phyloP scores from a whole-genome alignment of 371 early-diverging fungal genomes.

The Lichtheimia hyalospora region DNA sequence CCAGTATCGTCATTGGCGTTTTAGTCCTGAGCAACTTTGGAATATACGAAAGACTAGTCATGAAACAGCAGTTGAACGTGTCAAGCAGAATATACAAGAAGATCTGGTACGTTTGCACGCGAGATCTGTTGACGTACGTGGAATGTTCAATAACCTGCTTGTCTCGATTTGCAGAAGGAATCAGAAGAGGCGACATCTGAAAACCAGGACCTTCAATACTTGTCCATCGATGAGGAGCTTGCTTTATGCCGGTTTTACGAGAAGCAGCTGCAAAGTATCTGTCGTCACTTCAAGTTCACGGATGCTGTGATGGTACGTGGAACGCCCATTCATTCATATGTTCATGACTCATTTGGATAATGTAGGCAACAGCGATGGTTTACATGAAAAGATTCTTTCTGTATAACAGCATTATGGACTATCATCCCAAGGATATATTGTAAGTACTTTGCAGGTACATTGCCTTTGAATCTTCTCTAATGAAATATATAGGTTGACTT shows the following conservation, averaged over 20 bases:
- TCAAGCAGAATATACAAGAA: slow-evolving; percentile 50
- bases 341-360: background rate
- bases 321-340: background rate
- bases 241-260: slow-evolving; percentile 51
- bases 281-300: slow-evolving; percentile 51
- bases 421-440: slow-evolving; percentile 85
- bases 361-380: slow-evolving; percentile 83
- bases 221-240: slow-evolving; percentile 55
- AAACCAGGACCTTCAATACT: slow-evolving; percentile 31
- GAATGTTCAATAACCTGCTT: background rate
- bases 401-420: slow-evolving; percentile 84
- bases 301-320: slow-evolving; percentile 54
- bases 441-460: slow-evolving; percentile 22
- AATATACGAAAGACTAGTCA: slow-evolving; percentile 64
- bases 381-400: slow-evolving; percentile 93
- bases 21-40: slow-evolving; percentile 55
- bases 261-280: slow-evolving; percentile 32
- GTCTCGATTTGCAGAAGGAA: background rate
- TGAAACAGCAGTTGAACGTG: slow-evolving; percentile 56
- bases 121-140: too few species aligned
- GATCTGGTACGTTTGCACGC: slow-evolving; percentile 39
- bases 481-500: slow-evolving; percentile 61
- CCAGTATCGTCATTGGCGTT: slow-evolving; percentile 79
- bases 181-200: slow-evolving; percentile 4
- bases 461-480: background rate